Evolutionary conservation across 768 basidiomycete species (phyloP), one percentile per base, ranked within the genome.

Genomic region (Phanerodontia chrysosporium): DNA sequence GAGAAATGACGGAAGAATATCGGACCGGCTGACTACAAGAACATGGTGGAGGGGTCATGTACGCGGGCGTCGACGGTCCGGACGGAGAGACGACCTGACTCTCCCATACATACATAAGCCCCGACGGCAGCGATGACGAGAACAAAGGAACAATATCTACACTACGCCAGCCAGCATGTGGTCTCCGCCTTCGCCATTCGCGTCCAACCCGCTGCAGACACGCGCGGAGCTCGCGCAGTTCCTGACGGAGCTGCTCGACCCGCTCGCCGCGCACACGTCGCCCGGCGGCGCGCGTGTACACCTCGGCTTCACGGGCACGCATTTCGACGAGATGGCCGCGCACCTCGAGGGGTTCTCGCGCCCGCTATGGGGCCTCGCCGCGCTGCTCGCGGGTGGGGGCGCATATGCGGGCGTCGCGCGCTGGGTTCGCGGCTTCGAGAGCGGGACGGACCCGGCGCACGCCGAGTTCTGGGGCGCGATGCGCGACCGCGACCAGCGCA

Each of bases 381-480:
- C 86, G 3, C 74, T 90, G 5, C 73, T 89, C 3, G 81, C 80
- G 2, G 88, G 88, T 0, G 88, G 87, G 12, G 83, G 80, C 3
- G 70, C 75, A 8, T 89, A 87, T 66, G 71, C 73, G 24, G 86
- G 86, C 0, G 75, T 76, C 4, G 74, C 82, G 49, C 73, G 87
- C 45, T 90, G 88, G 88, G 71, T 84, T 4, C 70, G 77, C 52
- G 89, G 89, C 2, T 81, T 90, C 62, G 77, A 77, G 27, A 83
- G 77, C 62, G 89, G 89, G 1, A 87, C 86, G n/a, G 77, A 92
- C 68, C 86, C 86, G 1, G 69, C 75, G 4, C 78, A 79, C 54
- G 76, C 78, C 2, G 89, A 90, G 72, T 90, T 87, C 70, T 92
- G 89, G 89, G 89, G 88, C 2, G 72, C 80, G 59, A 89, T 89